Evolutionary conservation across 2,329 filamentous ascomycete species (phyloP).

Genomic region (Arthrinium phaeospermum): DNA sequence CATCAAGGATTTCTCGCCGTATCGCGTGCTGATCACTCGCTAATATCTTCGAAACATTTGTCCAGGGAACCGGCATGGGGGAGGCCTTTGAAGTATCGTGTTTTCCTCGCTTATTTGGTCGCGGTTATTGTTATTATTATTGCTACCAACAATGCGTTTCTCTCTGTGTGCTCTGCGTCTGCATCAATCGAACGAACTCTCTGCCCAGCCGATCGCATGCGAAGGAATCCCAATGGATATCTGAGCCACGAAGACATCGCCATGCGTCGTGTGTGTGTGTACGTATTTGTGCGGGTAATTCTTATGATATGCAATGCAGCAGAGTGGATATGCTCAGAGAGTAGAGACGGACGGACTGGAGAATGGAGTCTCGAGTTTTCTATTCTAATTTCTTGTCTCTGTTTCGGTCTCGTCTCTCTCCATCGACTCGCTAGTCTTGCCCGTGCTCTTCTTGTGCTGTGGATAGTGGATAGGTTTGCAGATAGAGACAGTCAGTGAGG

Average conservation of each 20-base stretch:
- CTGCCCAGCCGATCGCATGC: background rate
- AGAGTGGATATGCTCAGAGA: background rate
- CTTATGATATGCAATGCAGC: background rate
- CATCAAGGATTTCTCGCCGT: constrained; percentile 3
- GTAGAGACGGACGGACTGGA: background rate
- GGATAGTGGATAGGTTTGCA: background rate
- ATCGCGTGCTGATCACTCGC: background rate
- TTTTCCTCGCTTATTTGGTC: background rate
- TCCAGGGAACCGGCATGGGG: background rate
- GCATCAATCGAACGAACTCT: background rate
- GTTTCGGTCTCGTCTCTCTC: background rate
- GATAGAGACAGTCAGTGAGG: background rate
- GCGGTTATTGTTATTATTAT: background rate
- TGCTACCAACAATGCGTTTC: background rate
- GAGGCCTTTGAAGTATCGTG: background rate
- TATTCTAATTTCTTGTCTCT: background rate
- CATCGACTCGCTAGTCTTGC: background rate
- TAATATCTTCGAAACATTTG: background rate
- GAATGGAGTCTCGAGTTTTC: background rate
- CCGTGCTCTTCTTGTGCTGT: background rate
- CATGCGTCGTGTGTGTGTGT: background rate
- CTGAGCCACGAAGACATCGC: constrained; percentile 2
- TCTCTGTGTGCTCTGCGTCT: background rate
- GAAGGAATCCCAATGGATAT: background rate
- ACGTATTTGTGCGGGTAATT: background rate